Base-by-base conservation (phyloP, 208 protist species). In the Trypanosoma lewisi region DNA sequence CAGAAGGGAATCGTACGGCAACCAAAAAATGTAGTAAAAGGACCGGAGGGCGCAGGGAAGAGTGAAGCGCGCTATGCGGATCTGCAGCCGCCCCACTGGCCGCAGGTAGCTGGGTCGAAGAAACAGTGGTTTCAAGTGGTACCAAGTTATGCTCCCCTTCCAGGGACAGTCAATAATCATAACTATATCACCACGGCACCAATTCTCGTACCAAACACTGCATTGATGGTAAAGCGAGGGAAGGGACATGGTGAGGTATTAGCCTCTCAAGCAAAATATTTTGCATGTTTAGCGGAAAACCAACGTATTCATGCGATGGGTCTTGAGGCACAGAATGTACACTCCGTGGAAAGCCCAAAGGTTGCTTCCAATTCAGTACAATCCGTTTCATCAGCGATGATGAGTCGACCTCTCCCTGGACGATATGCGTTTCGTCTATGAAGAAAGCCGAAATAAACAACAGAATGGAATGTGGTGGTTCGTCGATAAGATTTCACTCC, bases 51-150 rank as follows among this genome's bases (percentile, higher is more conserved):
- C 16, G 25, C 0, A 28, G 23, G 19, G n/a, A 44, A 51, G 8
- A 8, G 2, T 37, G 5, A 8, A 8, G 11, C 12, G 42, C 28
- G 19, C 0, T 54, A 54, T 21, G 60, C 49, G 17, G 56, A 72
- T 55, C n/a, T n/a, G n/a, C 76, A 69, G 66, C 65, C 72, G 16
- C 33, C 75, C 12, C 48, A 23, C 19, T 77, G 77, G 70, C 77
- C 67, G 21, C 44, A 39, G 41, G 11, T n/a, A 16, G 2, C 30
- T 12, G 61, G 28, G 47, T 14, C 19, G 59, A 55, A 49, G 39
- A 60, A 71, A 36, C 72, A 80, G 30, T 94, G 87, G 87, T 94
- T 94, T 56, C 71, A 75, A 5, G 77, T 76, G 37, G 82, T 94
- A 17, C 83, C 87, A 23, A 76, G 70, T 9, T 86, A 83, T 74